Evolutionary conservation across 1,284 basidiomycete genomes (phyloP).

Genomic region (Rhodotorula sp.): DNA sequence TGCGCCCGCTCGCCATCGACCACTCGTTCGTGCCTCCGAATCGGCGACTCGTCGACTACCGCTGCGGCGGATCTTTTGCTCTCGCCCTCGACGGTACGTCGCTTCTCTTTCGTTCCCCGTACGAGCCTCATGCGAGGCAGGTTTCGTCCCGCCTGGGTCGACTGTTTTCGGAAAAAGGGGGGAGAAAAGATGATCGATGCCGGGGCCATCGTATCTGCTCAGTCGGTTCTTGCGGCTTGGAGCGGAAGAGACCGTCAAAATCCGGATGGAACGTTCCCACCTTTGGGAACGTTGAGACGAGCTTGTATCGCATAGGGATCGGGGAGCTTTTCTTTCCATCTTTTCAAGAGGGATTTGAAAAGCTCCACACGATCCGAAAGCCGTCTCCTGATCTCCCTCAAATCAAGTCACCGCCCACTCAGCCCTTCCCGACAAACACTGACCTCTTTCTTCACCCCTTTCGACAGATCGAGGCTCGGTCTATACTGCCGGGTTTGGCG

Average conservation of each 20-base stretch:
- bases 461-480: conserved; percentile 29
- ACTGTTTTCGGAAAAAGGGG: neutral
- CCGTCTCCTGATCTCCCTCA: conserved; percentile 1
- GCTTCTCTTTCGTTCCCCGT: neutral
- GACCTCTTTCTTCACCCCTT: too few species aligned
- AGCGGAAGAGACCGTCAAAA: neutral
- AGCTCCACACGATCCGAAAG: neutral
- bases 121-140: neutral
- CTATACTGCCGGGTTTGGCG: conserved; percentile 35
- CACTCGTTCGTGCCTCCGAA: conserved; percentile 45
- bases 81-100: conserved; percentile 42
- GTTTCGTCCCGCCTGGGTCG: neutral
- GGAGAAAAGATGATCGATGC: conserved; percentile 32
- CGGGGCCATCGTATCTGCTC: conserved; percentile 44
- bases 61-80: conserved; percentile 42
- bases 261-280: conserved; percentile 8
- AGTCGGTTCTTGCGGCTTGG: neutral
- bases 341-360: neutral
- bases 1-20: conserved; percentile 77
- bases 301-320: neutral
- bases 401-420: too few species aligned
- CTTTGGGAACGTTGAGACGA: neutral
- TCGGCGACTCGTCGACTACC: conserved; percentile 33
- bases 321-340: neutral
- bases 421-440: too few species aligned